phyloP scores from a whole-genome alignment of 805 yeast genomes.

The Monosporozyma unispora region DNA sequence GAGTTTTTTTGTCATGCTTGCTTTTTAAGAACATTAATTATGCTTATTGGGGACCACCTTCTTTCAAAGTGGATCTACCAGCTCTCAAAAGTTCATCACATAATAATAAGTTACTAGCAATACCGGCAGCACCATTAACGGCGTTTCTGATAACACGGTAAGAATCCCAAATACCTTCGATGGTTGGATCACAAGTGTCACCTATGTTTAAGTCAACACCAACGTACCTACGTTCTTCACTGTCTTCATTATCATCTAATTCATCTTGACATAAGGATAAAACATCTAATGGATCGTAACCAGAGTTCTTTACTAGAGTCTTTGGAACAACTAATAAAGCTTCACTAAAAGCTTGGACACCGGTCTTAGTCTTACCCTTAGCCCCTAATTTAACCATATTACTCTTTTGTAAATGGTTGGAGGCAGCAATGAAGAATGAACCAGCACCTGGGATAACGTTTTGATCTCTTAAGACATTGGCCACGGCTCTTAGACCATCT shows the following conservation, averaged over 20 bases:
- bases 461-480: constrained; percentile 80
- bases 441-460: constrained; percentile 95
- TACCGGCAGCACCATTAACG: constrained; percentile 84
- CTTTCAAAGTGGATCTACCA: constrained; percentile 85
- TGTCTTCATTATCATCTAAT: constrained; percentile 24
- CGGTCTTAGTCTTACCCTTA: constrained; percentile 82
- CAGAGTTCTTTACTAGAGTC: constrained; percentile 85
- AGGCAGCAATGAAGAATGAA: constrained; percentile 81
- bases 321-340: constrained; percentile 87
- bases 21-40: not conserved
- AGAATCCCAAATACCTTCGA: constrained; percentile 95
- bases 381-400: constrained; percentile 47
- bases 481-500: constrained; percentile 92
- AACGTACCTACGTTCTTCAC: constrained; percentile 65
- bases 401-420: constrained; percentile 47
- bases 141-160: constrained; percentile 92
- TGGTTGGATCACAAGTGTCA: constrained; percentile 89
- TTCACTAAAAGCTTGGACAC: constrained; percentile 89
- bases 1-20: not conserved
- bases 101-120: constrained; percentile 80
- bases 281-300: constrained; percentile 86
- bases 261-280: constrained; percentile 79
- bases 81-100: constrained; percentile 97
- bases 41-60: constrained; percentile 31
- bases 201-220: constrained; percentile 90